Evolutionary conservation across 805 yeast species (phyloP).

Genomic region (Danielia reshetovae): DNA sequence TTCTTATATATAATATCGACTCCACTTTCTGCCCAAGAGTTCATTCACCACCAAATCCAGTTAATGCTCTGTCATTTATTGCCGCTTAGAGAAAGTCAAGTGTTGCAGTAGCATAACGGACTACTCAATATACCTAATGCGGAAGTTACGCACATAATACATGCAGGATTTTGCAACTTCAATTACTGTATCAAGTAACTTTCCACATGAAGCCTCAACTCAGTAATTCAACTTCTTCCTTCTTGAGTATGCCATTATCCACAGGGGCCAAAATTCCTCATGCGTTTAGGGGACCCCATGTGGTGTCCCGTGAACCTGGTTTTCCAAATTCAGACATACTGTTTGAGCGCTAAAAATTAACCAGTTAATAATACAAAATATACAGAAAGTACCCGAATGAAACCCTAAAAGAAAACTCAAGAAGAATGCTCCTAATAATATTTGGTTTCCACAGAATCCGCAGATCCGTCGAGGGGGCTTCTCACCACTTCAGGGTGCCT

Average conservation of each 20-base stretch:
- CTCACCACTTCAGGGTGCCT: too few relatives aligned
- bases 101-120: too few relatives aligned
- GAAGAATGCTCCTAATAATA: too few relatives aligned
- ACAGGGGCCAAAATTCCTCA: too few relatives aligned
- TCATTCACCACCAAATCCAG: background rate
- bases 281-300: too few relatives aligned
- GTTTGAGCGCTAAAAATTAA: too few relatives aligned
- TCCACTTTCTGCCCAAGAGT: too few relatives aligned
- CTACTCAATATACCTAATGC: slow-evolving; percentile 1
- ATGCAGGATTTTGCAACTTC: slow-evolving; percentile 3
- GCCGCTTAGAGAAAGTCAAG: background rate
- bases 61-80: too few relatives aligned
- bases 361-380: background rate
- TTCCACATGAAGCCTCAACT: background rate
- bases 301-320: too few relatives aligned
- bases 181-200: slow-evolving; percentile 1
- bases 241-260: too few relatives aligned
- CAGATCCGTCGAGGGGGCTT: background rate
- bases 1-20: background rate
- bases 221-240: too few relatives aligned
- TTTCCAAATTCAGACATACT: too few relatives aligned
- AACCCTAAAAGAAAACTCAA: background rate
- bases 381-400: background rate
- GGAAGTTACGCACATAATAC: background rate
- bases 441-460: slow-evolving; percentile 1